These are phyloP conservation scores for Mycocentrospora acerina DNA, from an alignment of 2,329 filamentous ascomycete genomes.

Conservation along the genomic window DNA sequence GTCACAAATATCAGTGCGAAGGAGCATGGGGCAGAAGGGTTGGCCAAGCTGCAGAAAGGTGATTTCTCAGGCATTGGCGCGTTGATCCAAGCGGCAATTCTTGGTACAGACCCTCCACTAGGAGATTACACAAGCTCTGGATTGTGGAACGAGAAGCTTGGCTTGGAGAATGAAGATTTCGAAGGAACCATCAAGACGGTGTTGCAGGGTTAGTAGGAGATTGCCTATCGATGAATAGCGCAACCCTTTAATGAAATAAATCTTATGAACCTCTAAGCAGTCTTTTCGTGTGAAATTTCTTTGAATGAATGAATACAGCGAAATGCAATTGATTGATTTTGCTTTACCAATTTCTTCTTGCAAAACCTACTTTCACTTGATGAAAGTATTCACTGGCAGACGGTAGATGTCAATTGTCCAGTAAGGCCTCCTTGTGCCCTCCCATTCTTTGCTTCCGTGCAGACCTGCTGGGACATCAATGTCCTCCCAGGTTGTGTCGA, in stretches of 20 bases:
- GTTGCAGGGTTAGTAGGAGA: constrained; percentile 10
- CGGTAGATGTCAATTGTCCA: constrained; percentile 42
- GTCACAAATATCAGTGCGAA: constrained; percentile 45
- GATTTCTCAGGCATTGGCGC: constrained; percentile 29
- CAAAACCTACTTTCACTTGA: constrained; percentile 20
- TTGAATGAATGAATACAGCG: too few relatives aligned
- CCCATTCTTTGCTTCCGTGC: constrained; percentile 39
- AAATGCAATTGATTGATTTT: too few relatives aligned
- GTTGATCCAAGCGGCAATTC: constrained; percentile 22
- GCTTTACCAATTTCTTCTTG: background rate
- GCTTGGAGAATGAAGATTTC: constrained; percentile 44
- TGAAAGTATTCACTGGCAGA: constrained; percentile 39
- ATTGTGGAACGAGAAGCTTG: constrained; percentile 46
- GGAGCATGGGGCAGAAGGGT: constrained; percentile 30
- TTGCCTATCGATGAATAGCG: too few relatives aligned
- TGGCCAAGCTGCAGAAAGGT: constrained; percentile 40
- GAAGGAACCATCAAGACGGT: constrained; percentile 39
- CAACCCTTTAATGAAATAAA: too few relatives aligned
- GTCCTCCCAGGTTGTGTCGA: constrained; percentile 40
- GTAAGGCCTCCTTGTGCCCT: constrained; percentile 38
- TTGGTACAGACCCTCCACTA: constrained; percentile 17
- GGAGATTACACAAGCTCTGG: constrained; percentile 24
- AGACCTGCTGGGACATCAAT: constrained; percentile 35
- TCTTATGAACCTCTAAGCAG: too few relatives aligned
- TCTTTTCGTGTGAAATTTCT: too few relatives aligned